Evolutionary conservation across 805 yeast species (phyloP), one percentile per base, ranked within the genome.

Genomic region (Saccharomyces jurei): DNA sequence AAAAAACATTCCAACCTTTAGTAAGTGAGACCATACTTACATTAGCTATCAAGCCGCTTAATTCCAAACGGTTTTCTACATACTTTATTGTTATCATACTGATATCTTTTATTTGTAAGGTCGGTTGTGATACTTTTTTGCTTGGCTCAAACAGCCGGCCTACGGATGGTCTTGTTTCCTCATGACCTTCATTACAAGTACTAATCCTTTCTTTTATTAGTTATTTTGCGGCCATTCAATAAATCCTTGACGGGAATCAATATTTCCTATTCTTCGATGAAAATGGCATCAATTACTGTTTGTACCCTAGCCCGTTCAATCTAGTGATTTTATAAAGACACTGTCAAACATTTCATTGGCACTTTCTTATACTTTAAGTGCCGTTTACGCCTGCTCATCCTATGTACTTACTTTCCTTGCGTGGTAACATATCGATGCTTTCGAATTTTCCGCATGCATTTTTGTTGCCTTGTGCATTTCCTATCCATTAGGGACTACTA

Each of bases 181-280:
- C 98, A 86, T 72, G 86, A 58, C 95, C 91, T 74, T 90, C 97
- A 73, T 94, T 97, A 64, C 94, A 86, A 57, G 99, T 92, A 72
- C 94, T 89, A 60, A 92, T 86, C 57, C 11, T 13, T 13, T 8
- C 13, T 8, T 29, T 13, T 9, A 13, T 13, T 29, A 88, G 86
- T 71, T 82, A 79, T 79, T 61, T 94, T 85, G 72, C 99, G 84
- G 74, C 94, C 99, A 67, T 80, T 81, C 68, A 92, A 82, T 26
- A 97, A 92, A 50, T 96, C 94, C 1, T 25, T 36, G 11, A n/a
- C 41, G 3, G 9, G 17, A 17, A 17, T 36, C 22, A 17, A 8
- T n/a, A n/a, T 5, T 5, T 17, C 9, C 11, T 17, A 17, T 2
- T 17, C 8, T 36, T 36, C 8, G 44, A 3, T 36, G 44, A 6